Base-by-base conservation (phyloP, 2,329 filamentous ascomycete species). In the Ophiocordyceps camponoti-leonardi region DNA sequence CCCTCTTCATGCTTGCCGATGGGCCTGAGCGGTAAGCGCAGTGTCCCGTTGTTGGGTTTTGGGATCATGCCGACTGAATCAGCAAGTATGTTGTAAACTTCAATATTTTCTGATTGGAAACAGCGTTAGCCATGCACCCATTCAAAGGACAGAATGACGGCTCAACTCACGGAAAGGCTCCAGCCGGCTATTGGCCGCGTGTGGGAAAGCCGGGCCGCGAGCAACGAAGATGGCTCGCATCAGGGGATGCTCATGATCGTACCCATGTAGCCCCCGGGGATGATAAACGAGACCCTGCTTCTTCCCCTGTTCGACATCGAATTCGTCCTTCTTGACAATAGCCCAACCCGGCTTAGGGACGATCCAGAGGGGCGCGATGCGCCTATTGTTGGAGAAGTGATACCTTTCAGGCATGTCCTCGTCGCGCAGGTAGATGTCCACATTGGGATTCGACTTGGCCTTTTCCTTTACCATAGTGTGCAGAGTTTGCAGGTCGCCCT, bases 211-310 rank as follows among this genome's bases (percentile, higher is more conserved):
- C 4, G 92, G 92, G 0, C 92, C 92, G 37, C 86, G 72, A 1
- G 92, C 92, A 43, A 96, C 72, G 55, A 98, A 98, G 41, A 98
- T 93, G 0, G 92, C 90, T 37, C 92, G 72, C 92, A 98, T 98
- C 41, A 98, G 69, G 0, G 90, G 88, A 58, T 98, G 82, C 56
- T 94, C 81, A 55, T 94, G 82, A 58, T 98, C 92, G 58, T 96
- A 98, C 2, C 92, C 92, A 58, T 98, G 92, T 2, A 98, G 67
- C 2, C 92, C 92, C 26, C 74, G 75, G 0, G 92, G 92, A 52
- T 82, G 73, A 57, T 95, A 98, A 0, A 77, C 68, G 13, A 75
- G 60, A 0, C 76, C 77, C 13, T 77, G 77, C 45, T 72, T 68
- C 49, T 79, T 71, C 0, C 75, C 85, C 43, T 81, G 70, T 35